phyloP scores from a whole-genome alignment of 345 rosid species.

The Jatropha curcas region DNA sequence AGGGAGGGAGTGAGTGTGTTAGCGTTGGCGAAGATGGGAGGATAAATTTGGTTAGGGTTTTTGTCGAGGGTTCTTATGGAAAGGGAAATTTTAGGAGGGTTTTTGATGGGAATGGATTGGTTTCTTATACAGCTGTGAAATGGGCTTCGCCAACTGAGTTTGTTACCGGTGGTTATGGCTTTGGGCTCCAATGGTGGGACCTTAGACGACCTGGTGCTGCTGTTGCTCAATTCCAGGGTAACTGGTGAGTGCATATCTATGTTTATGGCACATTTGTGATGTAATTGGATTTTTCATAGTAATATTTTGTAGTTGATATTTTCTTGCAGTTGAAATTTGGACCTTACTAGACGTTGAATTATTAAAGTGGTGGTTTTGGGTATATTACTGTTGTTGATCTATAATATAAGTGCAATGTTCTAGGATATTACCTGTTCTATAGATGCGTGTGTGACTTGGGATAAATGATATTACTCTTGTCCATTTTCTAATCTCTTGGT shows the following conservation, averaged over 20 bases:
- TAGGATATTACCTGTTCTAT: neutral
- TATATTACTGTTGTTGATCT: neutral
- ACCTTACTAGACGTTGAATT: no score
- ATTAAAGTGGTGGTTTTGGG: neutral
- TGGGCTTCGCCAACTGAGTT: conserved; percentile 90
- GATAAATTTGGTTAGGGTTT: conserved; percentile 46
- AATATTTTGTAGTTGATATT: no score
- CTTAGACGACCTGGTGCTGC: conserved; percentile 67
- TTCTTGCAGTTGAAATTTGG: no score
- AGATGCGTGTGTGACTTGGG: neutral
- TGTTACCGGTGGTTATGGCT: conserved; percentile 84
- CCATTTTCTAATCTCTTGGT: neutral
- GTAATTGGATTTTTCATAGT: no score
- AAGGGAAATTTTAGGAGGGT: conserved; percentile 46
- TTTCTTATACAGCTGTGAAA: conserved; percentile 67
- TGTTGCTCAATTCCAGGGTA: conserved; percentile 73
- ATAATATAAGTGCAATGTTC: neutral
- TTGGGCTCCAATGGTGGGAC: conserved; percentile 92
- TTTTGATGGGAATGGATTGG: conserved; percentile 72
- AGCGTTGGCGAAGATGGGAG: conserved; percentile 57
- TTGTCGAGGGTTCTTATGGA: conserved; percentile 32
- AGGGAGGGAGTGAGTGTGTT: conserved; percentile 61
- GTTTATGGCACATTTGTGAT: neutral
- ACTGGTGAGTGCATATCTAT: conserved; percentile 50
- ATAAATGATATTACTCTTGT: no score